Base-by-base conservation (phyloP, 345 rosid species). In the Odontarrhena argentea region DNA sequence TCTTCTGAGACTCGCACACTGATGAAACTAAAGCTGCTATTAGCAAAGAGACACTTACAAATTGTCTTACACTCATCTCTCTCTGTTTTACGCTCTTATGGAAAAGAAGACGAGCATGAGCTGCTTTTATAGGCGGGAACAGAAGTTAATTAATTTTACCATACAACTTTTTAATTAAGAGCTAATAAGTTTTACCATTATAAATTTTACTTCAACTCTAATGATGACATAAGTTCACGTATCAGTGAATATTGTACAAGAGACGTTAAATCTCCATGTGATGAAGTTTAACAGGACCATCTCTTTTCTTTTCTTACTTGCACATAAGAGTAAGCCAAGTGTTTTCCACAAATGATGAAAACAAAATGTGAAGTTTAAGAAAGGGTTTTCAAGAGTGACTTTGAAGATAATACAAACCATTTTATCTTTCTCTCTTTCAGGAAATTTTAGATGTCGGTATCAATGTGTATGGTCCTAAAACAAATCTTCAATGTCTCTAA, bases 401-500 rank as follows among this genome's bases (percentile, higher is more conserved):
- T 72, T 8, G 6, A 72, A 72, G 70, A 57, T 72, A 72, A 44
- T 64, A 64, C 76, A 65, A 54, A 64, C 53, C 60, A 49, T 41
- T 9, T 9, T n/a, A 52, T 50, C 38, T 47, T 36, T 46, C 25
- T 64, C 68, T 52, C 60, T 35, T 63, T 63, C 38, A 37, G 48
- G 47, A 25, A 26, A 14, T 40, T 37, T 41, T 9, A 69, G 25
- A 60, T 50, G 60, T 60, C 46, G 18, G 54, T 69, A 42, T 42
- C 70, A 63, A 55, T 55, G 59, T 49, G 24, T 56, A n/a, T 57
- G 67, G 71, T 65, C 65, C 41, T 52, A 58, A 65, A 51, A 55
- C n/a, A 90, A 72, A 82, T 94, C 99, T 82, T 94, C 99, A n/a
- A 94, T 91, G 79, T 94, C 99, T 6, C 80, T 68, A 49, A 79